These are phyloP conservation scores for Aquilaria yunnanensis DNA, from an alignment of 345 rosid genomes.

Conservation along the genomic window DNA sequence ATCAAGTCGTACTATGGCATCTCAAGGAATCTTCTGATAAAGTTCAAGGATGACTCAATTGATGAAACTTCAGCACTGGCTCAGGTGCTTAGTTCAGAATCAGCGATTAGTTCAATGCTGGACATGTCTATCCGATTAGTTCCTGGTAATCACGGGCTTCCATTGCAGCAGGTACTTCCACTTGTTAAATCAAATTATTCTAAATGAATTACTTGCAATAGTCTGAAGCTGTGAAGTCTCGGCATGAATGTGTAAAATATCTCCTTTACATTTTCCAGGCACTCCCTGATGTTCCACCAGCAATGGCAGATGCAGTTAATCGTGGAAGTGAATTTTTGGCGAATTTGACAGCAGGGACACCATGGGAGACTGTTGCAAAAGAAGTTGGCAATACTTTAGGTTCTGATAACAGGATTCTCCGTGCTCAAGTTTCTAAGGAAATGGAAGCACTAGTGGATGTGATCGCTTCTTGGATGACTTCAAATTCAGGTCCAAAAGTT, in stretches of 20 bases:
- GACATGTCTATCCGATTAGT: conserved; percentile 89
- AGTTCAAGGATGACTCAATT: conserved; percentile 79
- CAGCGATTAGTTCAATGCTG: conserved; percentile 87
- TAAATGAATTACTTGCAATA: conserved; percentile 2
- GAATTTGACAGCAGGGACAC: conserved; percentile 76
- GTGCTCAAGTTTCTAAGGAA: conserved; percentile 67
- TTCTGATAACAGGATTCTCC: conserved; percentile 53
- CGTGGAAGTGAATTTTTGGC: conserved; percentile 80
- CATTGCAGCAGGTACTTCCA: conserved; percentile 74
- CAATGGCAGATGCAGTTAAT: conserved; percentile 93
- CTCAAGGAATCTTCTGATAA: conserved; percentile 85
- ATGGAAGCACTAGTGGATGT: conserved; percentile 58
- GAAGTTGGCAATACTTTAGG: conserved; percentile 85
- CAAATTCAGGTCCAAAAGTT: conserved; percentile 59
- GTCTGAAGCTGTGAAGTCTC: no score
- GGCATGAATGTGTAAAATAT: background rate
- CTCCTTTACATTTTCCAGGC: conserved; percentile 38
- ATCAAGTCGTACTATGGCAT: conserved; percentile 89
- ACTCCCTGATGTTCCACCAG: conserved; percentile 92
- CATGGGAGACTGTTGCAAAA: conserved; percentile 90
- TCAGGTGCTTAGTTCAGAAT: conserved; percentile 80
- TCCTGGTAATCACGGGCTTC: conserved; percentile 96
- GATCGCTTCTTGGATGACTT: conserved; percentile 77
- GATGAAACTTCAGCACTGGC: conserved; percentile 89
- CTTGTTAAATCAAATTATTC: conserved; percentile 1